phyloP scores from a whole-genome alignment of 139 green algal species.

The Chlorella vulgaris region DNA sequence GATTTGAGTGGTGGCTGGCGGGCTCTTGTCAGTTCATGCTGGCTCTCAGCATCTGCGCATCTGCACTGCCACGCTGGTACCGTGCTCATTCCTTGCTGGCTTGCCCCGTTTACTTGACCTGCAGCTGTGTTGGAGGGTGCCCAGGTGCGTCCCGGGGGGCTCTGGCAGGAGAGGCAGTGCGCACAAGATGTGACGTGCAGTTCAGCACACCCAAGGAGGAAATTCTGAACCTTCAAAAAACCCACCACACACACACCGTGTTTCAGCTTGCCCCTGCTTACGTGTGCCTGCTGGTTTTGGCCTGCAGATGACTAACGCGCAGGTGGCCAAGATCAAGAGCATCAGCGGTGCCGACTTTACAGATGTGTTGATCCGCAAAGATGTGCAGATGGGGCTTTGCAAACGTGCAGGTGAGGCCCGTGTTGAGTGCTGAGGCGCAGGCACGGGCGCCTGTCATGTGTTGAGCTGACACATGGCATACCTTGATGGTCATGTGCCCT shows the following conservation, averaged over 20 bases:
- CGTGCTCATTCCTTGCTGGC: too few species aligned
- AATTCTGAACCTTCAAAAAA: too few species aligned
- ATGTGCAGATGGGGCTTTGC: conserved; percentile 76
- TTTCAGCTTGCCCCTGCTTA: background rate
- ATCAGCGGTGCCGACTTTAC: conserved; percentile 62
- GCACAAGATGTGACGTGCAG: background rate
- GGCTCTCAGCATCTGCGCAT: too few species aligned
- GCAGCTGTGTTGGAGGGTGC: background rate
- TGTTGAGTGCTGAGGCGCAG: too few species aligned
- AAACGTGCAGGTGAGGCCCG: conserved; percentile 44
- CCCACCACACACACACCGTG: too few species aligned
- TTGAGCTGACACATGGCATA: background rate
- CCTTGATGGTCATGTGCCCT: background rate
- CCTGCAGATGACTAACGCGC: conserved; percentile 64
- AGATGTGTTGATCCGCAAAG: conserved; percentile 73
- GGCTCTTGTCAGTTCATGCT: too few species aligned
- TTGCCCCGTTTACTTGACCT: too few species aligned
- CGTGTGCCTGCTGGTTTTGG: background rate
- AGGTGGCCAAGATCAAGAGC: conserved; percentile 55
- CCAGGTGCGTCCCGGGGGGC: background rate
- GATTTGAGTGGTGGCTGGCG: background rate
- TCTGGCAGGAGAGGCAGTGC: background rate
- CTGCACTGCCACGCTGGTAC: too few species aligned
- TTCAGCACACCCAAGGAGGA: background rate
- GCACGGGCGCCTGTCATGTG: background rate